phyloP scores from a whole-genome alignment of 2,329 filamentous ascomycete species.

The Clarireedia sp. region DNA sequence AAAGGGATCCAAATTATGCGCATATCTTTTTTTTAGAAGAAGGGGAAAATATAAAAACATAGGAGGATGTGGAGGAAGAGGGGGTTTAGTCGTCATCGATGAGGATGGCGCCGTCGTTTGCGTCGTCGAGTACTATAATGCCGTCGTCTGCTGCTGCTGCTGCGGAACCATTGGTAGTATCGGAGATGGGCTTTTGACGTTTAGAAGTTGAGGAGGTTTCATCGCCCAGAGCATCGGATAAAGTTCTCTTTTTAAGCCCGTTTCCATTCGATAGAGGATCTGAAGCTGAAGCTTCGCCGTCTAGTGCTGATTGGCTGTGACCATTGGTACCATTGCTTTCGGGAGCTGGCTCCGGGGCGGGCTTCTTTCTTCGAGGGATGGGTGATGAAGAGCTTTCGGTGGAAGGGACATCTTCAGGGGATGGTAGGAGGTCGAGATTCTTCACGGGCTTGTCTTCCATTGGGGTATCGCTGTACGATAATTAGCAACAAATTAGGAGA shows the following conservation, averaged over 20 bases:
- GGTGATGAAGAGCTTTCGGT: conserved; percentile 13
- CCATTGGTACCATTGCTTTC: conserved; percentile 14
- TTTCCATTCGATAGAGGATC: conserved; percentile 9
- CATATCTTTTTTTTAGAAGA: not conserved
- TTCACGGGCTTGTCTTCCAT: conserved; percentile 47
- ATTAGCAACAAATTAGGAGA: not conserved
- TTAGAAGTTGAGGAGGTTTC: conserved; percentile 15
- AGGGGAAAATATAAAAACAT: no score
- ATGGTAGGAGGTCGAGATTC: conserved; percentile 22
- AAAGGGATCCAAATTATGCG: not conserved
- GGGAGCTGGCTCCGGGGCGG: conserved; percentile 4
- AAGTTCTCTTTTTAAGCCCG: conserved; percentile 24
- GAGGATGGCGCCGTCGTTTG: conserved; percentile 53
- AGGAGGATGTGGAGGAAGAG: not conserved
- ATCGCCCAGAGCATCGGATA: conserved; percentile 19
- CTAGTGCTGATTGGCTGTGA: not conserved
- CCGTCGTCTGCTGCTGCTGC: conserved; percentile 22
- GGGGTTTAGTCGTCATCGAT: conserved; percentile 50
- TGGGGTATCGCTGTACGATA: conserved; percentile 15
- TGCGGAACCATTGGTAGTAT: conserved; percentile 30
- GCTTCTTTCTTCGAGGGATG: conserved; percentile 24
- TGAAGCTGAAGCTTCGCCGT: not conserved
- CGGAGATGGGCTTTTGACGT: conserved; percentile 29
- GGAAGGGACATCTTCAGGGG: conserved; percentile 17
- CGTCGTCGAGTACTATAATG: conserved; percentile 28